Base-by-base conservation (phyloP, 129 eudicot genomes). In the Dittrichia graveolens region DNA sequence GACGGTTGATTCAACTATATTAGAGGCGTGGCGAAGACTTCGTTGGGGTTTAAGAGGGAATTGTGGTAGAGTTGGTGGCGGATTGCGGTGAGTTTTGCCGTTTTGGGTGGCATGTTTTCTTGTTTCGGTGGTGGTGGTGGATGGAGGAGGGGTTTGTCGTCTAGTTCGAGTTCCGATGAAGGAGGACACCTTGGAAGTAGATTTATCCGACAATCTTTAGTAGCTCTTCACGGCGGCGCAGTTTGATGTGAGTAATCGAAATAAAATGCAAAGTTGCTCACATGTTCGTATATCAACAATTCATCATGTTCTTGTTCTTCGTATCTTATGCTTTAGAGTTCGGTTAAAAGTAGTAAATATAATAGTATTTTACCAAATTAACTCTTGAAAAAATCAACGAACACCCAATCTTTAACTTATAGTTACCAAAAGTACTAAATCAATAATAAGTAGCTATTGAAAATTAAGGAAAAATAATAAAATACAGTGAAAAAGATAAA, bases 11-110 rank as follows among this genome's bases (percentile, higher is more conserved):
- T 87, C 13, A 75, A 75, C 52, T 71, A 79, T 38, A 79, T 78
- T 69, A 91, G 91, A 6, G 79, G 61, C 5, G 87, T 85, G 2
- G 78, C 86, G 83, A 73, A 96, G 88, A 74, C 85, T 31, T 81
- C 91, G 0, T n/a, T 86, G 96, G 93, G 91, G 85, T n/a, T 47
- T 79, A 3, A 77, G 96, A 44, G 87, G 96, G n/a, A 83, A 75
- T 39, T 81, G 70, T 8, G 81, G 85, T 3, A 76, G 88, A 65
- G 80, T 73, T 34, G 73, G 87, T 8, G 74, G 93, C 2, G 96
- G 96, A 9, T 52, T 86, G 18, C 73, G 96, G 77, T 67, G 93
- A 50, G n/a, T n/a, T n/a, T n/a, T n/a, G n/a, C n/a, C n/a, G 67
- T 78, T 77, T 81, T 90, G 3, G 34, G 82, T 66, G 80, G 75